phyloP scores from a whole-genome alignment of 192 early-diverging fungal species.

The Coemansia sp. region DNA sequence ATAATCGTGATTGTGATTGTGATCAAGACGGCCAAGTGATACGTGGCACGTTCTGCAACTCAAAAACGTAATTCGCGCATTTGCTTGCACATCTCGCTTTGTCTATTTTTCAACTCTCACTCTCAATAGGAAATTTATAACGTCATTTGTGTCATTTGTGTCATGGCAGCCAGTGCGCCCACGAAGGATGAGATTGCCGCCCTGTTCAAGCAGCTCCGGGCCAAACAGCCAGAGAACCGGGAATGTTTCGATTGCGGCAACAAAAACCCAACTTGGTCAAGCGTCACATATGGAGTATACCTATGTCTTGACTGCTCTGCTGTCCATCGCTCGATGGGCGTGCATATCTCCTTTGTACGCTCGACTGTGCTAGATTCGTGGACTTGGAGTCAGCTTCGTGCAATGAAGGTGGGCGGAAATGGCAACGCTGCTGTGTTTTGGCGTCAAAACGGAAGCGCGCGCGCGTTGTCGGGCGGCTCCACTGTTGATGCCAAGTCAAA shows the following conservation, averaged over 20 bases:
- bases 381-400: slow-evolving; percentile 90
- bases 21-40: too few relatives aligned
- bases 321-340: slow-evolving; percentile 95
- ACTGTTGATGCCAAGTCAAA: slow-evolving; percentile 79
- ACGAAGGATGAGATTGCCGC: slow-evolving; percentile 48
- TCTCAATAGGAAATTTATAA: not conserved
- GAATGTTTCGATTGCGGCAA: slow-evolving; percentile 94
- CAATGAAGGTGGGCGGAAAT: slow-evolving; percentile 92
- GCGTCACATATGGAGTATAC: slow-evolving; percentile 93
- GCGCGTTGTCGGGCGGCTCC: slow-evolving; percentile 27
- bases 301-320: slow-evolving; percentile 96
- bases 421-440: slow-evolving; percentile 80
- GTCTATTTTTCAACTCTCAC: not conserved
- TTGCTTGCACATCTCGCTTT: slow-evolving; percentile 3
- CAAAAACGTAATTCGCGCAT: not conserved
- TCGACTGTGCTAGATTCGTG: slow-evolving; percentile 91
- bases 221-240: slow-evolving; percentile 59
- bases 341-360: slow-evolving; percentile 96
- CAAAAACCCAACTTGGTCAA: slow-evolving; percentile 96
- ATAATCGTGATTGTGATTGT: too few relatives aligned
- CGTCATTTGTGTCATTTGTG: not conserved
- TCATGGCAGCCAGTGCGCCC: slow-evolving; percentile 39
- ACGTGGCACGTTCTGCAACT: too few relatives aligned
- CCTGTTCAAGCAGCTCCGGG: slow-evolving; percentile 52
- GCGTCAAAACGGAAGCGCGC: slow-evolving; percentile 67